Evolutionary conservation across 768 basidiomycete genomes (phyloP), one percentile per base, ranked within the genome.

Genomic region (Galerina sulciceps): DNA sequence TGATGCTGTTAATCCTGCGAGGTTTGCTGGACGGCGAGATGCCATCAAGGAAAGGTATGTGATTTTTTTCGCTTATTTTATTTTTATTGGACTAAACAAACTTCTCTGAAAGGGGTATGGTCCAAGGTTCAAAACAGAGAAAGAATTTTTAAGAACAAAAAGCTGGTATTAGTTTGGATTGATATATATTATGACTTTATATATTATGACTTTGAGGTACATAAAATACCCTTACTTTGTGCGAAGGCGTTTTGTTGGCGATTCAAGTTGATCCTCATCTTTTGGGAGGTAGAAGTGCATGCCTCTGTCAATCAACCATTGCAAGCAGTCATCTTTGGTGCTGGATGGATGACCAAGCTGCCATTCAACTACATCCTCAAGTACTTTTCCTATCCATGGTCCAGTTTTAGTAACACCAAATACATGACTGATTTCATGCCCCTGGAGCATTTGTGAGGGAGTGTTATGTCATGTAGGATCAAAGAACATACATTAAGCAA

Each of bases 321-420:
- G 69, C 26, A 77, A 69, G 68, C 94, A 95, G 4, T 86, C 83
- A 5, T 85, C 88, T 66, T 85, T 84, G 4, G 84, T 82, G 1
- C 80, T 82, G 2, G 78, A 66, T 0, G 95, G 93, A 69, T 94
- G 76, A 36, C 85, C 87, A 6, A 99, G 79, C 65, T 95, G 94
- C 96, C 95, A 99, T 59, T 88, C 84, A 17, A 93, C 67, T 22
- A 98, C 80, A 46, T 79, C 81, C n/a, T 80, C 75, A 17, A 93
- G 76, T 6, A 88, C 80, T 26, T 80, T 73, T 34, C 84, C 83
- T 5, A 88, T 85, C 85, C 93, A 88, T 1, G 85, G 81, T 1
- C 94, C 94, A 1, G 87, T 81, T 60, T 80, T 85, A 2, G 73
- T 69, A 15, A 78, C 78, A 1, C 74, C 81, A 5, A 96, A 76